A percentile compares a stretch with the other conserved stretches of the same genome.
phyloP scores from a whole-genome alignment of 257 asterid species.

The Nicotiana attenuata region DNA sequence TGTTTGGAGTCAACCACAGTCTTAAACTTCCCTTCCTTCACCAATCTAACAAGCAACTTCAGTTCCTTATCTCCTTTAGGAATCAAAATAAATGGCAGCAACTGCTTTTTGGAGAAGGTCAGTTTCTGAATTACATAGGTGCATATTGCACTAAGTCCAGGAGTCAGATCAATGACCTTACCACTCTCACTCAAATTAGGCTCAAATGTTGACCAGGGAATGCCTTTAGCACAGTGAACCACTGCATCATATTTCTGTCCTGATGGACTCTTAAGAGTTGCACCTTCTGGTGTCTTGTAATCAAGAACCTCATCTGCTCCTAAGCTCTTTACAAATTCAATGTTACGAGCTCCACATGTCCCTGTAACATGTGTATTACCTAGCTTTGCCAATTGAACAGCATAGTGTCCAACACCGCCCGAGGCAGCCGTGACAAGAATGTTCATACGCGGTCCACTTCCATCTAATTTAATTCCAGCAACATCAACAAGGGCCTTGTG shows the following conservation, averaged over 20 bases:
- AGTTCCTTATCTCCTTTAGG: slow-evolving; percentile 38
- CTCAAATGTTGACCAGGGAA: slow-evolving; percentile 58
- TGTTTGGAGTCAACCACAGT: slow-evolving; percentile 38
- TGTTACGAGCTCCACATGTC: slow-evolving; percentile 64
- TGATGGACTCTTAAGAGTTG: slow-evolving; percentile 61
- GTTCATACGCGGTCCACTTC: slow-evolving; percentile 48
- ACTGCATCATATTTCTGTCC: slow-evolving; percentile 57
- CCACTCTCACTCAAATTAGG: slow-evolving; percentile 39
- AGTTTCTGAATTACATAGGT: slow-evolving; percentile 48
- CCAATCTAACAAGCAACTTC: slow-evolving; percentile 35
- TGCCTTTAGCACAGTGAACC: slow-evolving; percentile 45
- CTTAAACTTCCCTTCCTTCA: slow-evolving; percentile 54
- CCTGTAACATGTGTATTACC: slow-evolving; percentile 62
- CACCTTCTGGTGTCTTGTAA: slow-evolving; percentile 60
- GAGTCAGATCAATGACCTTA: slow-evolving; percentile 56
- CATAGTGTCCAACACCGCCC: slow-evolving; percentile 66
- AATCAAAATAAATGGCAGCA: slow-evolving; percentile 41
- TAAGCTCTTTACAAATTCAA: slow-evolving; percentile 45
- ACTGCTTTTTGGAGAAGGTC: slow-evolving; percentile 40
- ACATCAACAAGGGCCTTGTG: slow-evolving; percentile 50
- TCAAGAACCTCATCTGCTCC: slow-evolving; percentile 79
- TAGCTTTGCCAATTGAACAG: slow-evolving; percentile 67
- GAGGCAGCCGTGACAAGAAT: slow-evolving; percentile 61
- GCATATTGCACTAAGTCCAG: slow-evolving; percentile 45
- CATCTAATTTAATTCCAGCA: slow-evolving; percentile 47